Evolutionary conservation across 257 asterid species (phyloP).

Genomic region (Cynanchum wilfordii): DNA sequence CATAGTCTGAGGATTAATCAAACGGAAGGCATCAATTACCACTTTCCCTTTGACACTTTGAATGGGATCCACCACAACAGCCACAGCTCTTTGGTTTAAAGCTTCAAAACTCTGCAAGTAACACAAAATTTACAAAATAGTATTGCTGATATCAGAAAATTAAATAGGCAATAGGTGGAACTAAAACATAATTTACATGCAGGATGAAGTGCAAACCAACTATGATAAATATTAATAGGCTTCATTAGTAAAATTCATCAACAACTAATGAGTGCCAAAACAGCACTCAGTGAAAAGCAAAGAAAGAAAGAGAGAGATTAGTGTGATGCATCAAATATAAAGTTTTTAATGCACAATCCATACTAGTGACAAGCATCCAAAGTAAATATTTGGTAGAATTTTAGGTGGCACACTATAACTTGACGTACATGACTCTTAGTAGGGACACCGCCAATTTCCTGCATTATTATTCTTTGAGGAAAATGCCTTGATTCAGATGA

Average conservation of each 20-base stretch:
- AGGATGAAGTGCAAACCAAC: not conserved
- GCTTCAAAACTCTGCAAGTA: slow-evolving; percentile 94
- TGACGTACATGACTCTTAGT: not conserved
- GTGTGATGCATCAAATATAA: not conserved
- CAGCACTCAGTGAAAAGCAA: not conserved
- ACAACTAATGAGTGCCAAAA: not conserved
- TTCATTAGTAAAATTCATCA: not conserved
- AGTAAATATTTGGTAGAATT: not conserved
- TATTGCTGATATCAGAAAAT: not conserved
- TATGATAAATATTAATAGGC: not conserved
- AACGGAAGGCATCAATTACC: slow-evolving; percentile 95
- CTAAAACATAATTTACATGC: not conserved
- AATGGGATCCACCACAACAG: slow-evolving; percentile 97
- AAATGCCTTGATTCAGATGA: not conserved
- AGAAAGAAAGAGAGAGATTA: not conserved
- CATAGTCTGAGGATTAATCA: slow-evolving; percentile 97
- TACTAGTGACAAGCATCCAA: not conserved
- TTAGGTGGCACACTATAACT: not conserved
- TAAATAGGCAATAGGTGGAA: too few relatives aligned
- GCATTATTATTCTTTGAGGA: not conserved
- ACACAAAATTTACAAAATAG: slow-evolving; percentile 2
- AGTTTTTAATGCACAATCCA: not conserved
- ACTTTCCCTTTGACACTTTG: slow-evolving; percentile 99
- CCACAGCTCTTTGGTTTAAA: slow-evolving; percentile 91
- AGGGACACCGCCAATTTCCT: not conserved